Evolutionary conservation across 2,329 filamentous ascomycete genomes (phyloP).

Genomic region (Aureobasidium sp.): DNA sequence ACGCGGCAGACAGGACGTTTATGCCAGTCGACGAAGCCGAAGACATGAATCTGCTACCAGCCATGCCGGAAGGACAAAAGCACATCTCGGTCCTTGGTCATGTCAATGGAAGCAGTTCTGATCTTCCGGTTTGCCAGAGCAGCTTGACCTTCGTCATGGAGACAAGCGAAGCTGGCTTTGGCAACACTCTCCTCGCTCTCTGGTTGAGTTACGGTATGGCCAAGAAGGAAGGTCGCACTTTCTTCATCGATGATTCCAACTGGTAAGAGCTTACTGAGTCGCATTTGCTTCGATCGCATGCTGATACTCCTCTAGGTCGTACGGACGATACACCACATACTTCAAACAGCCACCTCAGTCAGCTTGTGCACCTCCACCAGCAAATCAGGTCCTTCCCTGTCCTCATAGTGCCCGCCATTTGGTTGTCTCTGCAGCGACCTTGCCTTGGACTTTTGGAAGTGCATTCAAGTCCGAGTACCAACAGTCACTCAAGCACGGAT

Average conservation of each 20-base stretch:
- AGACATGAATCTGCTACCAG: slow-evolving; percentile 51
- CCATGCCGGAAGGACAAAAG: slow-evolving; percentile 24
- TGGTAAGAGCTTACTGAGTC: slow-evolving; percentile 39
- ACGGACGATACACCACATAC: slow-evolving; percentile 65
- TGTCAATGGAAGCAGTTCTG: slow-evolving; percentile 14
- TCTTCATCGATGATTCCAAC: slow-evolving; percentile 77
- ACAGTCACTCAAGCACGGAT: slow-evolving; percentile 18
- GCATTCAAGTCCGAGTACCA: slow-evolving; percentile 33
- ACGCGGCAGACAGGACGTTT: slow-evolving; percentile 58
- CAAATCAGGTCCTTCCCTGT: slow-evolving; percentile 69
- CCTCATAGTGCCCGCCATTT: slow-evolving; percentile 68
- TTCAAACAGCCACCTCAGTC: slow-evolving; percentile 61
- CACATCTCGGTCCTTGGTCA: slow-evolving; percentile 18
- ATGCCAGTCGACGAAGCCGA: slow-evolving; percentile 69
- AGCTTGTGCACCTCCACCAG: slow-evolving; percentile 61
- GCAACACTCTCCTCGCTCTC: slow-evolving; percentile 65
- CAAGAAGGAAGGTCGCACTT: slow-evolving; percentile 61
- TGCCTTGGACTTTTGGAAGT: slow-evolving; percentile 54
- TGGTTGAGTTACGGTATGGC: slow-evolving; percentile 82
- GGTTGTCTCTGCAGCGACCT: slow-evolving; percentile 62
- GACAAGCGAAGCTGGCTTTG: slow-evolving; percentile 64
- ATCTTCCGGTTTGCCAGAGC: slow-evolving; percentile 48
- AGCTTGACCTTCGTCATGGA: slow-evolving; percentile 75
- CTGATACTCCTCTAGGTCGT: slow-evolving; percentile 39
- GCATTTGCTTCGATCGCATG: not conserved